A percentile compares a stretch with the other conserved stretches of the same genome.
Conservation (phyloP, 306 rosid genomes). For the Cicer arietinum region DNA sequence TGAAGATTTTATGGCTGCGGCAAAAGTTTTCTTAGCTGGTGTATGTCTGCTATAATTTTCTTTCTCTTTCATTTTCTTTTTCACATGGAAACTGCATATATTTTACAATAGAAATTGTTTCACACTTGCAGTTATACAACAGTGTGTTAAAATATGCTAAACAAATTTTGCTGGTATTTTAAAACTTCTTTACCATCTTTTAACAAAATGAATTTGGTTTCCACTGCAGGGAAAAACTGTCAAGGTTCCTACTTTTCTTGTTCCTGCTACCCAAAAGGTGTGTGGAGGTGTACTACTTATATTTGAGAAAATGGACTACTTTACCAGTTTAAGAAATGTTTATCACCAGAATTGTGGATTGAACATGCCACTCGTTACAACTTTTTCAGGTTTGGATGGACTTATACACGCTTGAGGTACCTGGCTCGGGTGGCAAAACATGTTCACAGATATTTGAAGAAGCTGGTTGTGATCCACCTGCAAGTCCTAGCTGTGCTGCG, state of each 20-base stretch:
- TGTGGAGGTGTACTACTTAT: conserved; percentile 21
- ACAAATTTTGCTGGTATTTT: not conserved
- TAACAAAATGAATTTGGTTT: conserved; percentile 14
- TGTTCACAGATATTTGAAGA: conserved; percentile 93
- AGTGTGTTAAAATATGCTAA: not conserved
- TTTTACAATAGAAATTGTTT: not conserved
- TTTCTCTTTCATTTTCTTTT: not conserved
- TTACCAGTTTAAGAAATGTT: conserved; percentile 3
- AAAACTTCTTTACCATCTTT: not conserved
- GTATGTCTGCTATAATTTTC: conserved; percentile 51
- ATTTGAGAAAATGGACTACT: not conserved
- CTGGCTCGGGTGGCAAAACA: conserved; percentile 88
- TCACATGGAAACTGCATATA: not conserved
- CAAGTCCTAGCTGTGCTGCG: conserved; percentile 91
- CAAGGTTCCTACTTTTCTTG: conserved; percentile 88
- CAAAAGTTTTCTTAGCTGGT: conserved; percentile 74
- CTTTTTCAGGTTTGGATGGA: conserved; percentile 85
- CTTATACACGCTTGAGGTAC: conserved; percentile 68
- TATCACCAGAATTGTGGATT: not conserved
- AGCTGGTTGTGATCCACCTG: conserved; percentile 91
- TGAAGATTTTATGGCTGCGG: conserved; percentile 87
- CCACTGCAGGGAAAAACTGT: conserved; percentile 68
- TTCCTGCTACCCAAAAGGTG: conserved; percentile 91
- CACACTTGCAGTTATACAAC: not conserved
- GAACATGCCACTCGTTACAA: not conserved